Base-by-base conservation (phyloP, 202 grass and related monocot genomes). In the Panicum hallii region DNA sequence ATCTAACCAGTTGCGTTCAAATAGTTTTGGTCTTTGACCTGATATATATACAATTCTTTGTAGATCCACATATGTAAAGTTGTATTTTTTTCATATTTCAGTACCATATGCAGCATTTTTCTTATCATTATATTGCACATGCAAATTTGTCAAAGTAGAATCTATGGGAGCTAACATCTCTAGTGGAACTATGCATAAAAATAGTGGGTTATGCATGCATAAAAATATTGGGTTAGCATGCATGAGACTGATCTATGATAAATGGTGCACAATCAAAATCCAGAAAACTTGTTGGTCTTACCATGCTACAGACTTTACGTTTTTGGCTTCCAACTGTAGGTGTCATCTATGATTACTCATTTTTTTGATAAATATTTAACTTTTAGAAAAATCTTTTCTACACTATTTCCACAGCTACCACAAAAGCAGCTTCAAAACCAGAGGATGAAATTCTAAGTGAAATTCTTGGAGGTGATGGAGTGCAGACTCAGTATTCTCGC, bases 361-460 rank as follows among this genome's bases (percentile, higher is more conserved):
- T 36, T 89, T 49, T 45, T 67, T n/a, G 23, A 47, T 55, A 64
- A 71, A 46, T 70, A 69, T 67, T 48, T 17, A 52, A 53, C 53
- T 85, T 54, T 85, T 54, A 64, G 7, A 71, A 71, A 19, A 72
- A 63, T 49, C 65, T 53, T 46, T 22, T 87, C 20, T 61, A 80
- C 53, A 65, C 61, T 70, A 36, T 73, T 92, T 87, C 66, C 34
- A 20, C 93, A 94, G 93, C 34, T 63, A 88, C 46, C 45, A 30
- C 65, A 81, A 94, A 89, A 88, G 46, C 63, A 28, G 72, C 60
- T 72, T 79, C 80, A 54, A 91, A 83, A 79, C 82, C 83, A 60
- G 93, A 92, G 80, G 93, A 94, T 81, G 93, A 92, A 46, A 73
- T 90, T 86, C 70, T 90, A 63, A 77, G 64, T 77, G 79, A 92